Evolutionary conservation across 805 yeast genomes (phyloP).

Genomic region (Nakazawaea ernobii): DNA sequence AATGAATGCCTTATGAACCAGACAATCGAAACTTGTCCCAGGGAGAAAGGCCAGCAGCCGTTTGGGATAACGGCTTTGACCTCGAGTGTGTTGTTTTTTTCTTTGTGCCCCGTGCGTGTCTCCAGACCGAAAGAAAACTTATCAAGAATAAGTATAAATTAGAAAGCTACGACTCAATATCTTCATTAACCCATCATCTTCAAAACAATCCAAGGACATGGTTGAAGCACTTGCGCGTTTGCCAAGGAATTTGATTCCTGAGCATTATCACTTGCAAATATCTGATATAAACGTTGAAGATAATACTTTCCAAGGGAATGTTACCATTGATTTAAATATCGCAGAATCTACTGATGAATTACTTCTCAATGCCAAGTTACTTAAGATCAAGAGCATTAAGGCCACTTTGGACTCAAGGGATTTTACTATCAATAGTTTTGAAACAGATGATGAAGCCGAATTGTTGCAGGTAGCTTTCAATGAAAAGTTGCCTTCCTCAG

Average conservation of each 20-base stretch:
- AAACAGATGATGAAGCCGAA: slow-evolving; percentile 51
- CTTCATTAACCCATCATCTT: too few species aligned
- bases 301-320: slow-evolving; percentile 42
- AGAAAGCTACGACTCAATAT: background rate
- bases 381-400: slow-evolving; percentile 24
- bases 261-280: slow-evolving; percentile 62
- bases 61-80: too few species aligned
- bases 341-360: slow-evolving; percentile 35
- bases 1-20: too few species aligned
- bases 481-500: slow-evolving; percentile 24
- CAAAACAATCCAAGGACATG: background rate
- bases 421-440: slow-evolving; percentile 15
- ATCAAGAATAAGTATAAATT: background rate
- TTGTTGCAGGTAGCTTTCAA: slow-evolving; percentile 55
- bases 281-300: slow-evolving; percentile 48
- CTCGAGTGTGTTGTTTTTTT: too few species aligned
- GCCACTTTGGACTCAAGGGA: slow-evolving; percentile 18
- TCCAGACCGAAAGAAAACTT: too few species aligned
- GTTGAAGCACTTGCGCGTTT: slow-evolving; percentile 45
- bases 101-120: too few species aligned
- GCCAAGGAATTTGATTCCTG: slow-evolving; percentile 54
- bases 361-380: slow-evolving; percentile 42
- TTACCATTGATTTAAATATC: slow-evolving; percentile 41
- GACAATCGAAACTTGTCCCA: too few species aligned
- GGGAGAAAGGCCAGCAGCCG: too few species aligned